Evolutionary conservation across 1,284 basidiomycete genomes (phyloP).

Genomic region (Sporisorium sorghi): DNA sequence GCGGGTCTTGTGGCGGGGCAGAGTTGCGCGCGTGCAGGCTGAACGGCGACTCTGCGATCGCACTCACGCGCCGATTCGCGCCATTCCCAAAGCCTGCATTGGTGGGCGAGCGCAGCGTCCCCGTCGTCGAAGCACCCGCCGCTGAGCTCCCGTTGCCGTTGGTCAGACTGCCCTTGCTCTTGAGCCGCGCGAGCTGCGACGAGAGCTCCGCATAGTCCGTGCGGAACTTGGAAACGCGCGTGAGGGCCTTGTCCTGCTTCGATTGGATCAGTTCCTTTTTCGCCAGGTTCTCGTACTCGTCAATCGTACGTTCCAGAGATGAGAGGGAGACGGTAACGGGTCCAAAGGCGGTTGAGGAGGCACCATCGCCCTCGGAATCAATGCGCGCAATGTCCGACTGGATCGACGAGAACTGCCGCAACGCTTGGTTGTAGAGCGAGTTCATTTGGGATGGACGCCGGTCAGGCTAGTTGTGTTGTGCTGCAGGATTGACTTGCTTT

Average conservation of each 20-base stretch:
- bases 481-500: background rate
- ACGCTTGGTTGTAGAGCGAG: slow-evolving; percentile 67
- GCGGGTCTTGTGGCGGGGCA: slow-evolving; percentile 41
- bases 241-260: slow-evolving; percentile 67
- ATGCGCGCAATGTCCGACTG: slow-evolving; percentile 63
- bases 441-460: slow-evolving; percentile 45
- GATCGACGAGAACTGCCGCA: slow-evolving; percentile 66
- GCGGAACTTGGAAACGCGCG: slow-evolving; percentile 60
- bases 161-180: slow-evolving; percentile 38
- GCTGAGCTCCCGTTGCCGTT: slow-evolving; percentile 7
- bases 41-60: slow-evolving; percentile 58
- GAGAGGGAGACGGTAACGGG: slow-evolving; percentile 61
- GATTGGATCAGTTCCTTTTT: slow-evolving; percentile 63
- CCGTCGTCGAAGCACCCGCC: slow-evolving; percentile 4
- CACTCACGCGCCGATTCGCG: slow-evolving; percentile 23
- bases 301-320: slow-evolving; percentile 63
- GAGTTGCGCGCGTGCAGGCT: slow-evolving; percentile 55
- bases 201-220: slow-evolving; percentile 61
- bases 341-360: slow-evolving; percentile 38
- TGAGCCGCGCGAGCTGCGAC: slow-evolving; percentile 48
- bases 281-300: slow-evolving; percentile 68
- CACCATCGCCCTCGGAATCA: slow-evolving; percentile 38
- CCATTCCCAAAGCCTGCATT: slow-evolving; percentile 19
- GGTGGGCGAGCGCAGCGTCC: slow-evolving; percentile 25
- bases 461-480: background rate